These are phyloP conservation scores for Cucumis melo DNA, from an alignment of 306 rosid species.

Conservation along the genomic window DNA sequence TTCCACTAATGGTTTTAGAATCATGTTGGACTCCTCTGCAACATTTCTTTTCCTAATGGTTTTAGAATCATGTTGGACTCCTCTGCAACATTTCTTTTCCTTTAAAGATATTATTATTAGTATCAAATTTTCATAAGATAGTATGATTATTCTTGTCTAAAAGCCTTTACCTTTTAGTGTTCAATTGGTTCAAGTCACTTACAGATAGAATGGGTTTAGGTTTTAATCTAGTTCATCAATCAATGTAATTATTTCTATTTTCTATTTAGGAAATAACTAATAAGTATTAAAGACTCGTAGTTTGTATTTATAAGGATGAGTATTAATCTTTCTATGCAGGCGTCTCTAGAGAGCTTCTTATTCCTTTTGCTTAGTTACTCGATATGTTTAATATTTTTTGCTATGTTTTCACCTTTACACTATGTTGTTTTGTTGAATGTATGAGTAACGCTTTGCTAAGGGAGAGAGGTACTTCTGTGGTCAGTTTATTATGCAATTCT, in stretches of 20 bases:
- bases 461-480: too few species aligned
- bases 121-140: neutral
- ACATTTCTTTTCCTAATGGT: too few species aligned
- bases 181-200: neutral
- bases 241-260: too few species aligned
- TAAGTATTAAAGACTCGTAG: neutral
- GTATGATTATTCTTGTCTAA: neutral
- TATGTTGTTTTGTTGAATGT: too few species aligned
- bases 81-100: neutral
- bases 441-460: too few species aligned
- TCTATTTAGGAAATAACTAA: too few species aligned
- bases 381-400: neutral
- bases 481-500: too few species aligned
- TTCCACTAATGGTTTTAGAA: too few species aligned
- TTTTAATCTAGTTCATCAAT: too few species aligned
- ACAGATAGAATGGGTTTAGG: too few species aligned
- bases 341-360: neutral
- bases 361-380: neutral
- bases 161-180: neutral
- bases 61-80: neutral
- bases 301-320: neutral
- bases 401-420: neutral
- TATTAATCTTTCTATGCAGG: neutral
- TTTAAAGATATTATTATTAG: neutral
- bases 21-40: too few species aligned